phyloP scores from a whole-genome alignment of 75 land plant genomes.

The Gnetum montanum region DNA sequence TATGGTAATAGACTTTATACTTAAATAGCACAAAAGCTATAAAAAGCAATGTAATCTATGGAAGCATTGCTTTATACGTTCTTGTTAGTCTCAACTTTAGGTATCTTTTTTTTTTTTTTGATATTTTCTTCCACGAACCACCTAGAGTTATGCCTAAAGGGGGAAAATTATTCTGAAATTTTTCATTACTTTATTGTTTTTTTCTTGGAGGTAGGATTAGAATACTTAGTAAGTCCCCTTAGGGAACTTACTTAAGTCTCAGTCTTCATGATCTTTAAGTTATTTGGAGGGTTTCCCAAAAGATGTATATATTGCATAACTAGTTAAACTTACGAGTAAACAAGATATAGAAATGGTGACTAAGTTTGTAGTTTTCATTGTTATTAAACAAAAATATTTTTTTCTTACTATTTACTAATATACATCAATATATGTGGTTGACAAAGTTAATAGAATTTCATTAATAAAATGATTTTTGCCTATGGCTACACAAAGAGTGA shows the following conservation, averaged over 20 bases:
- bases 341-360: neutral
- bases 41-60: neutral
- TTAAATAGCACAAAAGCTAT: neutral
- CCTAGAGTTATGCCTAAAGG: neutral
- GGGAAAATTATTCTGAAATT: neutral
- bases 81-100: neutral
- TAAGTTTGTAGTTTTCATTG: neutral
- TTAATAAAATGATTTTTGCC: neutral
- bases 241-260: too few species aligned
- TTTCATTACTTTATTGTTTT: neutral
- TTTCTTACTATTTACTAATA: neutral
- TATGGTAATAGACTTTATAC: neutral
- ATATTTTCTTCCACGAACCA: neutral
- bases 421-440: too few species aligned
- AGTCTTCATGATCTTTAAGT: neutral
- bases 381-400: neutral
- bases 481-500: constrained; percentile 9
- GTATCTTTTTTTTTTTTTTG: too few species aligned
- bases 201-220: neutral
- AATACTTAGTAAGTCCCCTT: neutral
- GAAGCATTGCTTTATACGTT: constrained; percentile 1
- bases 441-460: neutral
- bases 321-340: neutral
- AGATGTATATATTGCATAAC: neutral
- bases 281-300: neutral